phyloP scores from a whole-genome alignment of 176 grass and related monocot species.

The Puccinellia tenuiflora region DNA sequence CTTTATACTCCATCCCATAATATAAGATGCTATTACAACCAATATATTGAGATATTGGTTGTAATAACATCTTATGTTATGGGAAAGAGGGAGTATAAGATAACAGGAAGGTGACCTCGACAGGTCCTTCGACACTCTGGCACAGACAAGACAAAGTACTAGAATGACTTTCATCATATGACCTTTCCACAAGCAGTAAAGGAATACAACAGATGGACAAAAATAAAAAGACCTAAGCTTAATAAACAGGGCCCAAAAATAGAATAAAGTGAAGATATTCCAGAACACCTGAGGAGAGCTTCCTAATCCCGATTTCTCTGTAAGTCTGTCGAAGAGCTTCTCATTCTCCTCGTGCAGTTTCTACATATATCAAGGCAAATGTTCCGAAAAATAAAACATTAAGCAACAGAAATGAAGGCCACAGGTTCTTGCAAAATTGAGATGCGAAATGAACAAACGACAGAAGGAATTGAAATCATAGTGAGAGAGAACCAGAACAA shows the following conservation, averaged over 20 bases:
- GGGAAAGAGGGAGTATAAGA: no score
- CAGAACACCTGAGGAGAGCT: conserved; percentile 54
- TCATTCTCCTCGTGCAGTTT: conserved; percentile 98
- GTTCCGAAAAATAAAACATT: background rate
- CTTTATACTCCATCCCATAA: no score
- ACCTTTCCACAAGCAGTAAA: conserved; percentile 7
- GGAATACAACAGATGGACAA: background rate
- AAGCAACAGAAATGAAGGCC: conserved; percentile 14
- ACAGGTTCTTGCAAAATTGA: background rate
- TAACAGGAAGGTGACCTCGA: background rate
- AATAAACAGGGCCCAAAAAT: background rate
- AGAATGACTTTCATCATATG: background rate
- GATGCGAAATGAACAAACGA: conserved; percentile 9
- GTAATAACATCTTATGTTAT: no score
- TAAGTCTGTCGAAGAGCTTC: conserved; percentile 84
- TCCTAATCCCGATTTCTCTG: conserved; percentile 72
- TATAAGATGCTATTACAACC: no score
- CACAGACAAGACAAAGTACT: background rate
- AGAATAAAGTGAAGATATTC: conserved; percentile 21
- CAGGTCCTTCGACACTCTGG: background rate
- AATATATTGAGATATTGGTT: no score
- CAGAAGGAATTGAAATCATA: conserved; percentile 4
- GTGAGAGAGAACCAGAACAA: background rate
- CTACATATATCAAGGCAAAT: conserved; percentile 42
- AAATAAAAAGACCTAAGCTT: conserved; percentile 2